Conservation (phyloP, 2,329 filamentous ascomycete genomes). For the Alternaria postmessia region DNA sequence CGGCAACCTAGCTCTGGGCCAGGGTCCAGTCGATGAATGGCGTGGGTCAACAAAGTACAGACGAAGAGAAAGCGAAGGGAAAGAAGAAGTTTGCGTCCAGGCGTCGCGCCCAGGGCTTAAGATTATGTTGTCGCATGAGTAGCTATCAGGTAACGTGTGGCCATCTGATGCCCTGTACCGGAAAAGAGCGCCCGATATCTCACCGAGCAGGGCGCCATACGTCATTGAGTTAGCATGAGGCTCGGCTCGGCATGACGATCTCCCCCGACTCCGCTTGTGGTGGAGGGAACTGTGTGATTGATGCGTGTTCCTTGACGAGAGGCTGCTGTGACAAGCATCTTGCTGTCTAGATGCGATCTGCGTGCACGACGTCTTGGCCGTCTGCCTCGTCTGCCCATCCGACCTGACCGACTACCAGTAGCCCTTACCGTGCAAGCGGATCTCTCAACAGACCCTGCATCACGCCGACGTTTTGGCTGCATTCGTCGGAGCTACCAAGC, state of each 20-base stretch:
- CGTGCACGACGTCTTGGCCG: constrained; percentile 8
- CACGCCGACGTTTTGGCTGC: not conserved
- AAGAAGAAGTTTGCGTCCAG: not conserved
- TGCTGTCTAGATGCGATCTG: constrained; percentile 27
- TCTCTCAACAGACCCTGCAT: constrained; percentile 4
- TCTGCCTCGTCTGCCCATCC: not conserved
- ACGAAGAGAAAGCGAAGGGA: not conserved
- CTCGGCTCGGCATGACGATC: constrained; percentile 14
- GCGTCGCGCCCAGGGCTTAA: not conserved
- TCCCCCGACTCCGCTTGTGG: constrained; percentile 1
- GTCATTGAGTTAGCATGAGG: constrained; percentile 22
- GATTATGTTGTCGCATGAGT: constrained; percentile 9
- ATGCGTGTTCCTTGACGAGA: not conserved
- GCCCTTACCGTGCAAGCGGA: not conserved
- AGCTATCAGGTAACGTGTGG: constrained; percentile 23
- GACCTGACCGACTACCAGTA: not conserved
- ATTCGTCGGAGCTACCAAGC: not conserved
- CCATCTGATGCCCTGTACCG: constrained; percentile 16
- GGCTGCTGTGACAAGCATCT: constrained; percentile 1
- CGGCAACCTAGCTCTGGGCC: constrained; percentile 7
- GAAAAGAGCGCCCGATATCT: constrained; percentile 24
- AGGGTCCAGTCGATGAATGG: constrained; percentile 3
- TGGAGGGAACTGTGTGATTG: not conserved
- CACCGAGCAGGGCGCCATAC: constrained; percentile 23
- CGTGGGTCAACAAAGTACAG: not conserved